Evolutionary conservation across 202 grass and related monocot species (phyloP), one percentile per base, ranked within the genome.

Genomic region (Setaria viridis): DNA sequence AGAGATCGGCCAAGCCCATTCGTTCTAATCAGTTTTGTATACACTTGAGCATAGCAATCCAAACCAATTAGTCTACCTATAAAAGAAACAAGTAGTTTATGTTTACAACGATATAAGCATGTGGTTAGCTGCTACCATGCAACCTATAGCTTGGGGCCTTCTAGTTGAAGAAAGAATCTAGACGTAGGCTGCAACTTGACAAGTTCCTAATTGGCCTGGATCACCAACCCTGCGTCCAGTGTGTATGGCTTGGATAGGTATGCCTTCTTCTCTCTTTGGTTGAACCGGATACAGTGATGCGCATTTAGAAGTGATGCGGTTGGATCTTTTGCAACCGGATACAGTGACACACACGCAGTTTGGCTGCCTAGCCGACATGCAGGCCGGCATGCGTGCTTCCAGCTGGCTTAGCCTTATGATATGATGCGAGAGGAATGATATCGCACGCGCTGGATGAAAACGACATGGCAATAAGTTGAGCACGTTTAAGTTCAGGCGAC

Each of bases 141-240:
- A 29, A 60, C 0, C 57, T 60, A 29, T 41, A 41, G 39, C 39
- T 41, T 41, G 10, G 21, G 58, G 21, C 58, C 58, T 62, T 62
- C 58, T 62, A 62, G 58, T 62, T 62, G n/a, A 62, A 30, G 58
- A 62, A 62, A 62, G 58, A 62, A 30, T 62, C 58, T 62, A 62
- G 10, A 11, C 58, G 58, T 62, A 11, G 58, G 58, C 58, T 62
- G 58, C 58, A 62, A 62, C 21, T 62, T 62, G 58, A 29, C 58
- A 2, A 12, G 58, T 62, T 62, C 58, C 9, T 62, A 62, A 62
- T 62, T 62, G 25, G 25, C 25, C 25, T 25, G 21, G 58, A 62
- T 62, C 58, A 4, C 53, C 16, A 55, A 55, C 50, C 49, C 14
- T 51, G 13, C 5, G 39, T 10, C 5, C 2, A 41, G 12, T 54